Conservation (phyloP, 1,284 basidiomycete genomes). For the Amylostereum chailletii region DNA sequence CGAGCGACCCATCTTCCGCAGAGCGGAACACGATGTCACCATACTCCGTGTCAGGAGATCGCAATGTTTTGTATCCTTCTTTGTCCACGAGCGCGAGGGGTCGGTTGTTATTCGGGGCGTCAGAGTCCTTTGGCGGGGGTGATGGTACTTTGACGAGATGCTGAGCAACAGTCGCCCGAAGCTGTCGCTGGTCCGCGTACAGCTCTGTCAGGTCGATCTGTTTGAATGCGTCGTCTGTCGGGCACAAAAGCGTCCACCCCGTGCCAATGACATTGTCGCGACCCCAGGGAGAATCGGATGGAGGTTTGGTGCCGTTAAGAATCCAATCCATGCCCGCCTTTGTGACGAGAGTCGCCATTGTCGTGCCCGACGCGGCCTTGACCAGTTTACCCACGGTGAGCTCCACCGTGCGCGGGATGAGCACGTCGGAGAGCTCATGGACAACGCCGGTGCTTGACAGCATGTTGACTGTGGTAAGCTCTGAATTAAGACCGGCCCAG, state of each 20-base stretch:
- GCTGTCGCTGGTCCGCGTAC: constrained; percentile 48
- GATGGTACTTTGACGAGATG: constrained; percentile 69
- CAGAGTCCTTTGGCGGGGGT: constrained; percentile 20
- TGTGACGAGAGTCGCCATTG: constrained; percentile 79
- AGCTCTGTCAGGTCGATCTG: constrained; percentile 79
- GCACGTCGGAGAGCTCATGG: constrained; percentile 83
- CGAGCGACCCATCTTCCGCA: constrained; percentile 43
- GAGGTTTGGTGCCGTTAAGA: constrained; percentile 76
- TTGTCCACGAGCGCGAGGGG: constrained; percentile 69
- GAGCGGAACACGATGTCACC: constrained; percentile 77
- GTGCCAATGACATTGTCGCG: constrained; percentile 36
- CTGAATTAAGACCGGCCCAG: constrained; percentile 60
- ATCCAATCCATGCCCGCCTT: constrained; percentile 87
- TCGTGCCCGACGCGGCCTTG: constrained; percentile 78
- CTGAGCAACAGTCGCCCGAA: constrained; percentile 73
- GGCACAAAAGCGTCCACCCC: constrained; percentile 83
- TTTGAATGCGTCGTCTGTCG: constrained; percentile 89
- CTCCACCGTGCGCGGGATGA: constrained; percentile 83
- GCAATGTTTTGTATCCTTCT: constrained; percentile 67
- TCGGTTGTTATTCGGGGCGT: constrained; percentile 49
- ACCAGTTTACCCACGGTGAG: constrained; percentile 86
- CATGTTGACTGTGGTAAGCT: constrained; percentile 49
- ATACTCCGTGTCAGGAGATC: constrained; percentile 52
- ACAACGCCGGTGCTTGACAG: constrained; percentile 88
- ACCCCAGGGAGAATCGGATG: constrained; percentile 52